These are phyloP conservation scores for Pseudonitzschia multiseries DNA, from an alignment of 108 stramenopile species.

Conservation along the genomic window DNA sequence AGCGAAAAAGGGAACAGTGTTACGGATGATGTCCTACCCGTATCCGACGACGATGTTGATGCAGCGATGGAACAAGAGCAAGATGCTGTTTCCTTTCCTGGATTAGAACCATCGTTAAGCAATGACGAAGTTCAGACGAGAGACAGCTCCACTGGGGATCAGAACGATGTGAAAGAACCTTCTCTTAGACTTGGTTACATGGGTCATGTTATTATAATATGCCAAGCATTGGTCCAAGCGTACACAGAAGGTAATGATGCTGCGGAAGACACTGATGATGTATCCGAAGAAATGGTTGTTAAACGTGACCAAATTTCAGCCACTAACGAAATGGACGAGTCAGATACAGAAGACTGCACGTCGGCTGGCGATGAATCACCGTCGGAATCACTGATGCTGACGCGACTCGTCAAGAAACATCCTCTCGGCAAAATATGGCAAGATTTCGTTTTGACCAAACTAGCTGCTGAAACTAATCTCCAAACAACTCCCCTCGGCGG, in stretches of 20 bases:
- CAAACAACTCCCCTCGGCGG: conserved; percentile 88
- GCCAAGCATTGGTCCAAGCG: conserved; percentile 89
- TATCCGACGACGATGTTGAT: conserved; percentile 77
- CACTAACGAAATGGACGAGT: neutral
- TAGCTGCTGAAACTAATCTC: conserved; percentile 77
- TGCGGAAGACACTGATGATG: neutral
- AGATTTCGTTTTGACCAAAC: conserved; percentile 63
- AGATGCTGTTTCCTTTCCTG: neutral
- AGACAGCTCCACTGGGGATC: neutral
- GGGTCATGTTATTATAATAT: conserved; percentile 96
- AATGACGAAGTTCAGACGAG: neutral
- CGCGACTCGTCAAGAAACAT: conserved; percentile 45
- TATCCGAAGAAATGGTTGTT: conserved; percentile 8
- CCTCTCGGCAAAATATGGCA: conserved; percentile 67
- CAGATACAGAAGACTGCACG: neutral
- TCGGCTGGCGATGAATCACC: neutral
- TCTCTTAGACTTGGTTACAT: conserved; percentile 84
- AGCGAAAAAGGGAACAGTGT: conserved; percentile 29
- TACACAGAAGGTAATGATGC: conserved; percentile 42
- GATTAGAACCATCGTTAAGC: neutral
- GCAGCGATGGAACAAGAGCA: conserved; percentile 48
- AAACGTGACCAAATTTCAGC: neutral
- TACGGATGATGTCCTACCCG: conserved; percentile 29
- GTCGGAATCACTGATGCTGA: conserved; percentile 26
- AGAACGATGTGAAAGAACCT: neutral